Evolutionary conservation across 1,284 basidiomycete species (phyloP).

Genomic region (Lentinus polychrous): DNA sequence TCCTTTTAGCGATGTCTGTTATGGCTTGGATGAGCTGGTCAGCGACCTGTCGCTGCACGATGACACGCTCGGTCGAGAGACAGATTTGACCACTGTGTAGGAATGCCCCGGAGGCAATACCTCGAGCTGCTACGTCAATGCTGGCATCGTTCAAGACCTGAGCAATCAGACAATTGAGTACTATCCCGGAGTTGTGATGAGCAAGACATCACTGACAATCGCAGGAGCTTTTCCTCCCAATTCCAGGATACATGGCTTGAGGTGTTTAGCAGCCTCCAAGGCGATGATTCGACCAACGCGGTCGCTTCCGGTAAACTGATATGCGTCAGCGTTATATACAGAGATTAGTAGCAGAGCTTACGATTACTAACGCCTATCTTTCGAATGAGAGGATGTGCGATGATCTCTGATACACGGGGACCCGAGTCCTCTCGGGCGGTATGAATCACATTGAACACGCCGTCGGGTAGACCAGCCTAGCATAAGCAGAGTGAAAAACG

Average conservation of each 20-base stretch:
- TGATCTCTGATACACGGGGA: conserved; percentile 17
- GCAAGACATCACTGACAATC: conserved; percentile 35
- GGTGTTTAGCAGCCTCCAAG: conserved; percentile 62
- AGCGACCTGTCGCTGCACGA: conserved; percentile 43
- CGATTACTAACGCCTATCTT: conserved; percentile 19
- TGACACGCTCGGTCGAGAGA: conserved; percentile 62
- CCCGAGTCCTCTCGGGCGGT: conserved; percentile 16
- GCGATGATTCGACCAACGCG: conserved; percentile 69
- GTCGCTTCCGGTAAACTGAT: conserved; percentile 66
- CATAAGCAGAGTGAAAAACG: neutral
- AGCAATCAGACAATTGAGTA: no score
- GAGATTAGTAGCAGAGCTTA: neutral
- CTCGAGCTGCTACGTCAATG: conserved; percentile 43
- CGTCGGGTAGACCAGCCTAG: conserved; percentile 21
- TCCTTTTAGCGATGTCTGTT: conserved; percentile 18
- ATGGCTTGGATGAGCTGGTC: conserved; percentile 31
- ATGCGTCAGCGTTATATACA: neutral
- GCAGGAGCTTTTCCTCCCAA: conserved; percentile 73
- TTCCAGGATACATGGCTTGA: conserved; percentile 69
- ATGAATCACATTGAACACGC: conserved; percentile 20
- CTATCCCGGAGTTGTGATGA: neutral
- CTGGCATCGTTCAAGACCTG: conserved; percentile 57
- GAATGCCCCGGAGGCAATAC: conserved; percentile 49
- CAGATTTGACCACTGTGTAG: conserved; percentile 60
- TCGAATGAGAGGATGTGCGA: conserved; percentile 21